phyloP scores from a whole-genome alignment of 345 rosid species.

The Turnera subulata region DNA sequence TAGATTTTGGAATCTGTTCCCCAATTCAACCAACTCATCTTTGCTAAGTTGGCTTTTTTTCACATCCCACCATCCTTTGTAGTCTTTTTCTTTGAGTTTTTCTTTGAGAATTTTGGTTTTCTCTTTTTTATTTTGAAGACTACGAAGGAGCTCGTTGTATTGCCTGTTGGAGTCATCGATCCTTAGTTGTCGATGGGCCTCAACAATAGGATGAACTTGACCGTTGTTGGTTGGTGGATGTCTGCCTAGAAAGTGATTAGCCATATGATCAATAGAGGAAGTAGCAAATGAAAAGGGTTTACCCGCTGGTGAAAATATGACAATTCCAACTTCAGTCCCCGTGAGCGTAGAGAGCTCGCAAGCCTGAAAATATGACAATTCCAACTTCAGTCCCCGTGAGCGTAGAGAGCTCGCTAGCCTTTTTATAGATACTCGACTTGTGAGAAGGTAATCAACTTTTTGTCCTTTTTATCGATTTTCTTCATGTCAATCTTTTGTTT shows the following conservation, averaged over 20 bases:
- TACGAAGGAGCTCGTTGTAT: too few relatives aligned
- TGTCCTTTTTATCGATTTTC: slow-evolving; percentile 9
- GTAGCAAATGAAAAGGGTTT: too few relatives aligned
- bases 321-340: too few relatives aligned
- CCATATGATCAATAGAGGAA: slow-evolving; percentile 9
- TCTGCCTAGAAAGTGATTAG: slow-evolving; percentile 15
- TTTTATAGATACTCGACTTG: slow-evolving; percentile 32
- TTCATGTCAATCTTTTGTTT: slow-evolving; percentile 17
- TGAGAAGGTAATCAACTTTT: slow-evolving; percentile 19
- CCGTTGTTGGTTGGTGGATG: not conserved
- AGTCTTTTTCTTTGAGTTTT: too few relatives aligned
- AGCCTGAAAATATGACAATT: not conserved
- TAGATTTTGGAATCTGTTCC: not conserved
- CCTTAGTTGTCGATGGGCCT: slow-evolving; percentile 24
- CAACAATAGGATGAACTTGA: slow-evolving; percentile 17
- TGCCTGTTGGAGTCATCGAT: slow-evolving; percentile 17
- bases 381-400: slow-evolving; percentile 11
- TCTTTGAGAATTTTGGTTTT: too few relatives aligned
- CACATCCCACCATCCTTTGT: too few relatives aligned
- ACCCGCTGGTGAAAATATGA: too few relatives aligned
- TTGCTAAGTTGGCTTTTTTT: too few relatives aligned
- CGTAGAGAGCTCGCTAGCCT: slow-evolving; percentile 29
- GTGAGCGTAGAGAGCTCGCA: slow-evolving; percentile 11
- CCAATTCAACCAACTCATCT: too few relatives aligned
- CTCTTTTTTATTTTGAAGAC: too few relatives aligned